Evolutionary conservation across 2,329 filamentous ascomycete species (phyloP).

Genomic region (Paramyrothecium roridum): DNA sequence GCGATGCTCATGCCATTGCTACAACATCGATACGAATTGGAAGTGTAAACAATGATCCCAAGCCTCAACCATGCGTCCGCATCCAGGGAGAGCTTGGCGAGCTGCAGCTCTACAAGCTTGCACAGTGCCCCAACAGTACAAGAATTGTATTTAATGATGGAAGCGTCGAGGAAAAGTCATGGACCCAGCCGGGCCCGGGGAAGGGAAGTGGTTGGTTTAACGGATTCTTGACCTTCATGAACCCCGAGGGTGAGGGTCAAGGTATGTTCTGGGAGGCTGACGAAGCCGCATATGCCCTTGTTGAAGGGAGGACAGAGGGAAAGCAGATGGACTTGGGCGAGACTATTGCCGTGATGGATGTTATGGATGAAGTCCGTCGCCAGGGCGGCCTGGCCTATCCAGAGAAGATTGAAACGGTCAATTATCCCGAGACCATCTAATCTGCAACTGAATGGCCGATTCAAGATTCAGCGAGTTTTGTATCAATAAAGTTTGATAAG

Average conservation of each 20-base stretch:
- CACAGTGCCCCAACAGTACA: conserved; percentile 64
- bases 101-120: conserved; percentile 70
- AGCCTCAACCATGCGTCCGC: conserved; percentile 62
- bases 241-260: conserved; percentile 44
- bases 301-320: conserved; percentile 74
- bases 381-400: conserved; percentile 52
- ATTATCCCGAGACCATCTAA: too few relatives aligned
- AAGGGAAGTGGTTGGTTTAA: conserved; percentile 8
- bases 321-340: conserved; percentile 66
- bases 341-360: conserved; percentile 79
- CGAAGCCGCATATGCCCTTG: conserved; percentile 67
- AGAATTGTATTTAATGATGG: conserved; percentile 53
- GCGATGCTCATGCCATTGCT: conserved; percentile 66
- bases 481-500: too few relatives aligned
- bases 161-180: conserved; percentile 41
- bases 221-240: conserved; percentile 18
- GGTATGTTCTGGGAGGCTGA: conserved; percentile 89
- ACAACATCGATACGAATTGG: conserved; percentile 55
- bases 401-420: conserved; percentile 20
- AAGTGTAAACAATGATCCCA: conserved; percentile 52
- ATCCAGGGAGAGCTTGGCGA: conserved; percentile 78
- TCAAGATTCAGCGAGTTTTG: too few relatives aligned
- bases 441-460: too few relatives aligned
- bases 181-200: conserved; percentile 47
- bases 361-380: conserved; percentile 51